These are phyloP conservation scores for Vaccinium corymbosum DNA, from an alignment of 148 eudicot genomes.

Conservation along the genomic window DNA sequence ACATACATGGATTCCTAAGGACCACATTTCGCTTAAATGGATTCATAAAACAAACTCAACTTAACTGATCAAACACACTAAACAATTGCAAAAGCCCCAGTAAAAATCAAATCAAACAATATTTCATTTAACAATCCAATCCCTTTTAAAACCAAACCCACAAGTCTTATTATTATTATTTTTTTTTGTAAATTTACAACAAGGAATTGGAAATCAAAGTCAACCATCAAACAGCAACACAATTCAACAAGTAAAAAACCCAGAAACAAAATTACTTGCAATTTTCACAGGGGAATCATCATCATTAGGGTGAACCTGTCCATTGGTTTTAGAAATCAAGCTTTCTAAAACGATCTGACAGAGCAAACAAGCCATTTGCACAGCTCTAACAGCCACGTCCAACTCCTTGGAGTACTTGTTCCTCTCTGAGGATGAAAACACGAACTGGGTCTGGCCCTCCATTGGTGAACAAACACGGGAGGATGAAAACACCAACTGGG, in stretches of 20 bases:
- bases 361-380: conserved; percentile 50
- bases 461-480: conserved; percentile 30
- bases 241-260: conserved; percentile 8
- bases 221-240: neutral
- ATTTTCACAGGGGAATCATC: conserved; percentile 51
- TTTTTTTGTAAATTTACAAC: neutral
- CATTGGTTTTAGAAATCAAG: conserved; percentile 25
- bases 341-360: conserved; percentile 37
- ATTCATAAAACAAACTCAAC: neutral
- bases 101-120: neutral
- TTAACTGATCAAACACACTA: neutral
- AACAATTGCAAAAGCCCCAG: too few species aligned
- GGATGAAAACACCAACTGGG: too few species aligned
- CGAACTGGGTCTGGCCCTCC: conserved; percentile 31
- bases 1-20: neutral
- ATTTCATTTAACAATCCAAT: neutral
- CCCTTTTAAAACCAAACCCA: neutral
- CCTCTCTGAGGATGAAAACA: conserved; percentile 12
- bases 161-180: too few species aligned
- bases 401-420: conserved; percentile 32
- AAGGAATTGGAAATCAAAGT: neutral
- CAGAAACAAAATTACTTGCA: conserved; percentile 37
- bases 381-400: conserved; percentile 54
- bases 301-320: conserved; percentile 39
- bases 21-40: neutral